phyloP scores from a whole-genome alignment of 441 rosid genomes.

The Caryocar brasiliense region DNA sequence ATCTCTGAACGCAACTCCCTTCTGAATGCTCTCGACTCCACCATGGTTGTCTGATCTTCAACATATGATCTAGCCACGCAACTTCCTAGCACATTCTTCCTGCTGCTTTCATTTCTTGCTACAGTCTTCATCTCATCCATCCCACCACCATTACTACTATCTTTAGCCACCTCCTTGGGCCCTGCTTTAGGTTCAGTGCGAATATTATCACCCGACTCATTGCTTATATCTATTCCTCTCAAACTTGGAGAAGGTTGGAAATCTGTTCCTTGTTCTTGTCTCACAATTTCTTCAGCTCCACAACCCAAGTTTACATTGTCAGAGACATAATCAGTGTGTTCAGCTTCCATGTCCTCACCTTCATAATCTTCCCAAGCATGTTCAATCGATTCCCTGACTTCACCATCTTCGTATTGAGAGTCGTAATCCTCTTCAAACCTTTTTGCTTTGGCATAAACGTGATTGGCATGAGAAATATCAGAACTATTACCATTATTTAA shows the following conservation, averaged over 20 bases:
- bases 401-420: conserved; percentile 27
- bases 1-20: background rate
- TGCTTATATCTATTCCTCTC: conserved; percentile 3
- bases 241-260: conserved; percentile 1
- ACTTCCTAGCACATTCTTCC: background rate
- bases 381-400: conserved; percentile 18
- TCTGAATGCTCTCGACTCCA: conserved; percentile 2
- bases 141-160: background rate
- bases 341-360: conserved; percentile 5
- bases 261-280: background rate
- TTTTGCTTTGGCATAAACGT: background rate
- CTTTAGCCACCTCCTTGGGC: background rate
- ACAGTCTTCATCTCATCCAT: background rate
- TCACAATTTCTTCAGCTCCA: conserved; percentile 2
- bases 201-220: background rate
- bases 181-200: background rate
- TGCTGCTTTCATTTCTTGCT: background rate
- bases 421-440: conserved; percentile 12
- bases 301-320: conserved; percentile 3
- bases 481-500: conserved; percentile 1
- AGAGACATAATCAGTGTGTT: conserved; percentile 7
- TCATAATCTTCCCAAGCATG: conserved; percentile 10
- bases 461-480: conserved; percentile 5
- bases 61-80: background rate
- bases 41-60: background rate